Base-by-base conservation (phyloP, 2,329 filamentous ascomycete species). In the Chrysosporium keratinophilum region DNA sequence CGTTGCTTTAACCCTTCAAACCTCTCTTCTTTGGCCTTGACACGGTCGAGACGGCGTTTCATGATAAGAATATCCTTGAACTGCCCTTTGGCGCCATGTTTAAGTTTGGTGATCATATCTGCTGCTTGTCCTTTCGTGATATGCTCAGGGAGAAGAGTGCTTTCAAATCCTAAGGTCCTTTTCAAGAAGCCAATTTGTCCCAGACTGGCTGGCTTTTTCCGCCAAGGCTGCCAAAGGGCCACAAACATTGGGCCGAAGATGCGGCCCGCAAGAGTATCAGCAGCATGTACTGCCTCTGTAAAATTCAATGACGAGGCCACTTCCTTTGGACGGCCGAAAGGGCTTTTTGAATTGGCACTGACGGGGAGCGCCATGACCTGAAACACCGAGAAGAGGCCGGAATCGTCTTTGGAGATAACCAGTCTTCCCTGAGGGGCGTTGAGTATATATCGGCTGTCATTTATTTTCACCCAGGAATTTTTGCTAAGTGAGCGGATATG, bases 51-150 rank as follows among this genome's bases (percentile, higher is more conserved):
- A 50, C 76, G 77, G 42, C 74, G 78, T 65, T 77, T 81, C 52
- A 76, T 71, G 72, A 73, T 62, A 78, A 75, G 46, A 79, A 69
- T 34, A 63, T 74, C 19, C 74, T 71, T 65, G 79, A 88, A 70
- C 72, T 79, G 57, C 70, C 85, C 65, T 74, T 78, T 74, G 1
- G 87, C 87, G 0, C 90, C 90, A 65, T 91, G 85, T 68, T 84
- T 90, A 55, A 95, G 66, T 68, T 93, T 93, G 14, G 87, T 94
- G 59, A 96, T 94, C 87, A 94, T 91, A 64, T 95, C 89, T 1
- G 78, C 78, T 4, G 88, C 89, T 64, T 80, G 81, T 5, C 90
- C 90, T 67, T 89, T 94, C n/a, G 79, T 88, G 52, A 94, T 64
- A 33, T 81, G 76, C 0, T 71, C 70, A 0, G 69, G 61, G 1